Conservation (phyloP, 2,329 filamentous ascomycete genomes). For the Fusarium sarcochroum region DNA sequence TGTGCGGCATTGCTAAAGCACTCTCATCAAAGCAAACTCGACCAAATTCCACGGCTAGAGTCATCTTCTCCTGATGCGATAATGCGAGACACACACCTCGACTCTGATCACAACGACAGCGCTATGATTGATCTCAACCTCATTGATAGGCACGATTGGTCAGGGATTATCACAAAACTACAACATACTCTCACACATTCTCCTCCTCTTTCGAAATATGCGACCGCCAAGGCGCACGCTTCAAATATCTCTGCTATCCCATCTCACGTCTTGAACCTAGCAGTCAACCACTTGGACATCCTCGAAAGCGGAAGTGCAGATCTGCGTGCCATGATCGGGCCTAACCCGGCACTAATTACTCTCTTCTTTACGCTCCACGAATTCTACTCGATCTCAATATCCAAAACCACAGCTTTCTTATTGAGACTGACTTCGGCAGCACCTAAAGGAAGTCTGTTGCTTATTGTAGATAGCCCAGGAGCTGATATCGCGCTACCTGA, state of each 20-base stretch:
- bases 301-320: background rate
- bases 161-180: conserved; percentile 7
- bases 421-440: background rate
- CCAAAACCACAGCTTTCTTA: conserved; percentile 14
- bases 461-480: conserved; percentile 7
- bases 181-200: conserved; percentile 6
- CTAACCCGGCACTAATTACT: background rate
- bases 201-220: conserved; percentile 24
- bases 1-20: background rate
- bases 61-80: background rate
- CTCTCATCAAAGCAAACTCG: background rate
- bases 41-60: rapidly evolving
- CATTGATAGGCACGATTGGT: conserved; percentile 11
- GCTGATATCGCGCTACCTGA: background rate
- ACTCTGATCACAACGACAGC: background rate
- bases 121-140: conserved; percentile 8
- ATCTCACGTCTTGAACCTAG: background rate
- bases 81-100: background rate
- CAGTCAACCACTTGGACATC: background rate
- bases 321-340: background rate
- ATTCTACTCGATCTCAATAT: conserved; percentile 13
- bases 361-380: conserved; percentile 18
- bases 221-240: conserved; percentile 10
- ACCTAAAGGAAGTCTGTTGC: background rate
- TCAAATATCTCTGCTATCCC: conserved; percentile 13